Evolutionary conservation across 495 filamentous ascomycete species (phyloP).

Genomic region (Podospora pseudoanserina): DNA sequence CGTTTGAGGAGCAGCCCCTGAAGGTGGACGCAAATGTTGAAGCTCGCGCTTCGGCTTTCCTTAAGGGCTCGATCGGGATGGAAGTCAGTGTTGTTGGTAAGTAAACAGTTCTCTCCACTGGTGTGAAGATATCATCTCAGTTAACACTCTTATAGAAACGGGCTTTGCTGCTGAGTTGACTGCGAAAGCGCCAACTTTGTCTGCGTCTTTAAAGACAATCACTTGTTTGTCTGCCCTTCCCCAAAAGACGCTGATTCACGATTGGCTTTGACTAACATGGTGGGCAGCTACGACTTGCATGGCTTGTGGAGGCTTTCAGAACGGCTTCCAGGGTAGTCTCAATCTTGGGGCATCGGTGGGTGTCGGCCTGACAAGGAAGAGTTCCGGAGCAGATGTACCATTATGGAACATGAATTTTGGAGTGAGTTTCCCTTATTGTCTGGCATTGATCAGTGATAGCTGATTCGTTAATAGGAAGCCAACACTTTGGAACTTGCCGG

Average conservation of each 20-base stretch:
- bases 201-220: slow-evolving; percentile 15
- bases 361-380: slow-evolving; percentile 19
- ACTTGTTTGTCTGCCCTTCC: slow-evolving; percentile 8
- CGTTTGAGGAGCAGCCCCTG: slow-evolving; percentile 17
- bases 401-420: slow-evolving; percentile 14
- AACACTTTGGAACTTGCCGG: slow-evolving; percentile 8
- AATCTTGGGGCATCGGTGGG: slow-evolving; percentile 14
- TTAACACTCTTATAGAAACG: slow-evolving; percentile 4
- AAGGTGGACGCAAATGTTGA: slow-evolving; percentile 15
- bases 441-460: not conserved
- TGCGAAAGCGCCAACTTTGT: slow-evolving; percentile 10
- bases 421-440: slow-evolving; percentile 5
- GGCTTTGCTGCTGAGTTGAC: slow-evolving; percentile 16
- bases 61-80: slow-evolving; percentile 18
- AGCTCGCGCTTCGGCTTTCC: slow-evolving; percentile 15
- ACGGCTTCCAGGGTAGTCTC: slow-evolving; percentile 16
- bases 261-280: not conserved
- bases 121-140: not conserved
- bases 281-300: slow-evolving; percentile 15
- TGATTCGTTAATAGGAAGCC: slow-evolving; percentile 1
- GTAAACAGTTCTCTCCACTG: not conserved
- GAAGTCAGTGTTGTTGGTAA: slow-evolving; percentile 22
- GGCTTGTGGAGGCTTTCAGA: slow-evolving; percentile 14
- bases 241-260: not conserved
- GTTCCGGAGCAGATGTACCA: slow-evolving; percentile 6